Percentiles rank a stretch among this genome's conserved stretches.
phyloP scores from a whole-genome alignment of 495 filamentous ascomycete genomes.

The Trichoderma asperelloides region DNA sequence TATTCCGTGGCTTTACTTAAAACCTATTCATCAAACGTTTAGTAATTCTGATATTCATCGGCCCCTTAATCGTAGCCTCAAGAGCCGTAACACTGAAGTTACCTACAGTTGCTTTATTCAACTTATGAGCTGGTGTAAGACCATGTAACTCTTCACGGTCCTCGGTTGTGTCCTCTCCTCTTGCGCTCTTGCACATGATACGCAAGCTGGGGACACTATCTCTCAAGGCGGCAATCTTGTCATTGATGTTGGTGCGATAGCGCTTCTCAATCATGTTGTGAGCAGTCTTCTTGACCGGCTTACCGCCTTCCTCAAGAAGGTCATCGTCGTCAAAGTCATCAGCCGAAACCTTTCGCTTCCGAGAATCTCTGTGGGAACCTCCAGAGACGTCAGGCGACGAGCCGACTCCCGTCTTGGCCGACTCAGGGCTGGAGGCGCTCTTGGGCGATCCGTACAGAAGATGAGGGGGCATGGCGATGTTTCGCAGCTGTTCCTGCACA shows the following conservation, averaged over 20 bases:
- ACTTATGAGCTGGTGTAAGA: conserved; percentile 71
- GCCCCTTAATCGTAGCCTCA: background rate
- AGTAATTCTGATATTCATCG: background rate
- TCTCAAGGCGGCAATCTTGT: conserved; percentile 86
- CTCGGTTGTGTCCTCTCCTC: conserved; percentile 57
- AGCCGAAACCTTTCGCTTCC: conserved; percentile 58
- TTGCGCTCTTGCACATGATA: conserved; percentile 58
- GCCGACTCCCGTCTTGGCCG: conserved; percentile 30
- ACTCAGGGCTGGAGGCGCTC: conserved; percentile 41
- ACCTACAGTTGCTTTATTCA: conserved; percentile 85
- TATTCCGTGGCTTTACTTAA: conserved; percentile 93
- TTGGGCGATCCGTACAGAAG: conserved; percentile 45
- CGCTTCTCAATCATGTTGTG: conserved; percentile 98
- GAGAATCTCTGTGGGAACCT: conserved; percentile 35
- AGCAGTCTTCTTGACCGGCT: conserved; percentile 85
- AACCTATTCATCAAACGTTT: conserved; percentile 33
- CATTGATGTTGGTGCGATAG: conserved; percentile 91
- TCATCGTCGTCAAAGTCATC: conserved; percentile 40
- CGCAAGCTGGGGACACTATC: conserved; percentile 84
- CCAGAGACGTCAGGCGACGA: conserved; percentile 39
- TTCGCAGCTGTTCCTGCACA: conserved; percentile 44
- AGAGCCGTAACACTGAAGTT: background rate
- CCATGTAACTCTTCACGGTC: conserved; percentile 74
- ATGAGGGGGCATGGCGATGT: conserved; percentile 48
- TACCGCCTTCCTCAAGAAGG: conserved; percentile 49